Conservation (phyloP, 768 basidiomycete species). For the Termitomyces sp. region DNA sequence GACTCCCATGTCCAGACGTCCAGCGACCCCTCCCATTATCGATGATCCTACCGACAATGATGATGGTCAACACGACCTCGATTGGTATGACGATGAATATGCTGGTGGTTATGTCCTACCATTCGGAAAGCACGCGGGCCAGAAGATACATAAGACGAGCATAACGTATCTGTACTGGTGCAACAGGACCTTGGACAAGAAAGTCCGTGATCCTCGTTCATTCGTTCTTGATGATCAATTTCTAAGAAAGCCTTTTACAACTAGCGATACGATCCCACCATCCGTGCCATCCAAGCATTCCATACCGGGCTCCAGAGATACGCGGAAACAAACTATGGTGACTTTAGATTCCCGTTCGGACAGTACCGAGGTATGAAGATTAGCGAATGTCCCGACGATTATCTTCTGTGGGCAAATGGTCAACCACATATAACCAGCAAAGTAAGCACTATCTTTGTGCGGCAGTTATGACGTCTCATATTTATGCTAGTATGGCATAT, state of each 20-base stretch:
- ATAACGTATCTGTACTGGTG: slow-evolving; percentile 10
- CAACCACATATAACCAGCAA: no score
- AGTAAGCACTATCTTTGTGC: not conserved
- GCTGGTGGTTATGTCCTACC: slow-evolving; percentile 1
- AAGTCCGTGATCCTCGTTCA: not conserved
- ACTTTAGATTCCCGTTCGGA: not conserved
- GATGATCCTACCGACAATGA: not conserved
- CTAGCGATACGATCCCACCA: not conserved
- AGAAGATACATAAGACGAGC: slow-evolving; percentile 5
- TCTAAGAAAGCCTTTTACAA: not conserved
- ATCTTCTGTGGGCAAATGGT: not conserved
- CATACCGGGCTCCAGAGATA: not conserved
- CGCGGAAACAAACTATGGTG: not conserved
- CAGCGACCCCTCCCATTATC: not conserved
- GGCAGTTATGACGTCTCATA: no score
- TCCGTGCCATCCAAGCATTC: not conserved
- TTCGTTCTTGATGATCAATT: not conserved
- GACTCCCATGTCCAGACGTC: not conserved
- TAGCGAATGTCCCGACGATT: not conserved
- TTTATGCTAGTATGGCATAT: not conserved
- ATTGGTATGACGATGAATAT: not conserved
- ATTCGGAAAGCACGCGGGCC: slow-evolving; percentile 2
- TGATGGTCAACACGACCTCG: not conserved
- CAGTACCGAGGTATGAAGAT: not conserved
- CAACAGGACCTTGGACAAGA: not conserved